These are phyloP conservation scores for Tylopilus sp. DNA, from an alignment of 768 basidiomycete species.

Conservation along the genomic window DNA sequence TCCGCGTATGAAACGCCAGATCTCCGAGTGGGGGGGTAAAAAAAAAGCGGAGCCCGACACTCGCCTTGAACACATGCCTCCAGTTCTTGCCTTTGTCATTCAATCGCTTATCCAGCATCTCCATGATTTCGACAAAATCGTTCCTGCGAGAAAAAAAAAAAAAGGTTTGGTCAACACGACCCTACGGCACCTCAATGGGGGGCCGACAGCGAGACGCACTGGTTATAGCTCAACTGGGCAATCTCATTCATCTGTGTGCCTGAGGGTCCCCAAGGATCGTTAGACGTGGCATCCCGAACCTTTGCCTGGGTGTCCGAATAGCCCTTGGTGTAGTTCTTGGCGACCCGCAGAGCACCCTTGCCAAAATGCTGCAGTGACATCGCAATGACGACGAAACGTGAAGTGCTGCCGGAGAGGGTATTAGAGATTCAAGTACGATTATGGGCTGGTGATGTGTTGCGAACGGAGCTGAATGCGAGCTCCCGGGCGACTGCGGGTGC, in stretches of 20 bases:
- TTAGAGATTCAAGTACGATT: slow-evolving; percentile 9
- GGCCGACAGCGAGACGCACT: slow-evolving; percentile 48
- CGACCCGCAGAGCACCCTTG: slow-evolving; percentile 80
- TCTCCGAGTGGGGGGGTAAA: no score
- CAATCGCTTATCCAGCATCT: slow-evolving; percentile 97
- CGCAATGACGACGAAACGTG: not conserved
- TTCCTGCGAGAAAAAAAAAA: slow-evolving; percentile 41
- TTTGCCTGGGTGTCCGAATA: slow-evolving; percentile 96
- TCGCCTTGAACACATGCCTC: slow-evolving; percentile 97
- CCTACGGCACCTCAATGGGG: not conserved
- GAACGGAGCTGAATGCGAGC: slow-evolving; percentile 13
- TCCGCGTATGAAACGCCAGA: not conserved
- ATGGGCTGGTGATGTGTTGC: slow-evolving; percentile 13
- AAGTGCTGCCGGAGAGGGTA: slow-evolving; percentile 6
- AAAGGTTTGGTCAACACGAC: not conserved
- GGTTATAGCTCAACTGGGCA: slow-evolving; percentile 94
- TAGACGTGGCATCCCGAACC: slow-evolving; percentile 93
- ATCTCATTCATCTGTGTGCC: slow-evolving; percentile 99
- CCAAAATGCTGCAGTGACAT: slow-evolving; percentile 76
- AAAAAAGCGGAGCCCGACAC: slow-evolving; percentile 13
- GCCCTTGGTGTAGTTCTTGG: slow-evolving; percentile 94
- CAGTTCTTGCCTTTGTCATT: slow-evolving; percentile 99
- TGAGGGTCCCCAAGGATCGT: slow-evolving; percentile 97
- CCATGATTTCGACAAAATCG: slow-evolving; percentile 99
- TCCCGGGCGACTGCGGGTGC: not conserved